These are phyloP conservation scores for Melampsora larici-populina DNA, from an alignment of 1,284 basidiomycete genomes.

Conservation along the genomic window DNA sequence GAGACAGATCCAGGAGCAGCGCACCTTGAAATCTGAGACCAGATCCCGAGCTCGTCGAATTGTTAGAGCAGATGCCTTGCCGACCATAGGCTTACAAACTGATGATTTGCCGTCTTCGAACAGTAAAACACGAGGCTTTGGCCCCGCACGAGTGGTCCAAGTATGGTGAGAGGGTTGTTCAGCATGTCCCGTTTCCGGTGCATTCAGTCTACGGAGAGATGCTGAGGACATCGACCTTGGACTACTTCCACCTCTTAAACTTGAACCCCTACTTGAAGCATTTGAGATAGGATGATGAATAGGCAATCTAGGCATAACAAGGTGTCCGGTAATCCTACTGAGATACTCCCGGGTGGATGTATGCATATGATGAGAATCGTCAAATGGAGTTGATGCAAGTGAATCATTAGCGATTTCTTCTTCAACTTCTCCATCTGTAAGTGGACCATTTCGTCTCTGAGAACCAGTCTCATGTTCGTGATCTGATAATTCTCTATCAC, in stretches of 20 bases:
- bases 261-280: constrained; percentile 8
- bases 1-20: not conserved
- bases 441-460: not conserved
- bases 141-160: not conserved
- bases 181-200: not conserved
- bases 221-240: not conserved
- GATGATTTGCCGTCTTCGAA: not conserved
- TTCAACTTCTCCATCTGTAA: constrained; percentile 1
- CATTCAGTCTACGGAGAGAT: not conserved
- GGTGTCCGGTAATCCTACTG: constrained; percentile 9
- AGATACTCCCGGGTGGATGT: constrained; percentile 4
- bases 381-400: not conserved
- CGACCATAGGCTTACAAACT: not conserved
- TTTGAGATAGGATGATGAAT: constrained; percentile 23
- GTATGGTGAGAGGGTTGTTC: not conserved
- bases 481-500: constrained; percentile 6
- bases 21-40: constrained; percentile 23
- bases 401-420: not conserved
- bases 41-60: constrained; percentile 6
- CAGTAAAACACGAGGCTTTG: not conserved
- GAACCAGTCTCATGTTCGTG: not conserved
- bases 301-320: constrained; percentile 41
- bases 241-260: not conserved
- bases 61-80: not conserved
- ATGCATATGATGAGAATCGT: not conserved